Evolutionary conservation across 495 filamentous ascomycete genomes (phyloP).

Genomic region (Viridothelium virens): DNA sequence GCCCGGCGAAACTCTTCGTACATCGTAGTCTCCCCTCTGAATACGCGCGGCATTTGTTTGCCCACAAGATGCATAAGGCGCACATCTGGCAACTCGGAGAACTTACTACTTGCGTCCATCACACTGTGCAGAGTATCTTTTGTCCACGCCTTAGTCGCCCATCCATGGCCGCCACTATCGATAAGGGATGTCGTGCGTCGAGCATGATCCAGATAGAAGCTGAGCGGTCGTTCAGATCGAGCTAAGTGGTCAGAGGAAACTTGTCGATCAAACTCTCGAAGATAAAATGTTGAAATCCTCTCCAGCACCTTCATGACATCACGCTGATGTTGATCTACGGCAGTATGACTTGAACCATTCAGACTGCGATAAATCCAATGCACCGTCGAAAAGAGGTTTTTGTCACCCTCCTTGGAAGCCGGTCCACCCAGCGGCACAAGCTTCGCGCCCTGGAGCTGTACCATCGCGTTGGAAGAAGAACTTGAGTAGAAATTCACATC

Average conservation of each 20-base stretch:
- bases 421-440: background rate
- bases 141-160: background rate
- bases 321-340: background rate
- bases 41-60: conserved; percentile 12
- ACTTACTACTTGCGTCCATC: background rate
- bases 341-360: background rate
- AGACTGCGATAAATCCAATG: background rate
- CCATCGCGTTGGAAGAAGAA: background rate
- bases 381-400: background rate
- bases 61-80: conserved; percentile 10
- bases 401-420: background rate
- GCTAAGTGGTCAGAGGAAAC: conserved; percentile 17
- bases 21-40: background rate
- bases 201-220: conserved; percentile 23
- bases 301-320: conserved; percentile 23
- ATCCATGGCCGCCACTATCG: background rate
- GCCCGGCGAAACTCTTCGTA: conserved; percentile 16
- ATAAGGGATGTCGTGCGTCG: background rate
- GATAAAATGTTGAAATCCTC: conserved; percentile 28
- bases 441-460: background rate
- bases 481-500: background rate
- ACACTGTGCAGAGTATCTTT: conserved; percentile 1
- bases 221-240: background rate
- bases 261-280: conserved; percentile 19
- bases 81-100: background rate